These are phyloP conservation scores for Zasmidium citrigriseum DNA, from an alignment of 2,329 filamentous ascomycete genomes.

Conservation along the genomic window DNA sequence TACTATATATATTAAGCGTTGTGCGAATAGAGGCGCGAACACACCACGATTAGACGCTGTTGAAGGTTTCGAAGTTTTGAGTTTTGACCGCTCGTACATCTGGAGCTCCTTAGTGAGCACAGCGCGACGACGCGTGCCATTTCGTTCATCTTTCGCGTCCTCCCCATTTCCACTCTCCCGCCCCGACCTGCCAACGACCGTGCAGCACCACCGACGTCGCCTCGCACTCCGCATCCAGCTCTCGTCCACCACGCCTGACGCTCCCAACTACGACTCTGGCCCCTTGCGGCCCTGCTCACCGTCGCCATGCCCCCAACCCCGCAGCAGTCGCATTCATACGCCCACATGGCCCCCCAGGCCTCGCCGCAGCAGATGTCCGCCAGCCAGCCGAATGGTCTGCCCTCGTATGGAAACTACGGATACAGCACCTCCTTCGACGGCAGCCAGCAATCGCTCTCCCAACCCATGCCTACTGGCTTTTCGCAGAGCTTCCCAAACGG, in stretches of 20 bases:
- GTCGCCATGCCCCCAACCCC: conserved; percentile 33
- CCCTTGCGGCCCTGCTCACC: conserved; percentile 16
- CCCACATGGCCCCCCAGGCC: conserved; percentile 23
- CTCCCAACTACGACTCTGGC: conserved; percentile 2
- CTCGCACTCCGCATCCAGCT: background rate
- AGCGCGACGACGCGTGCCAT: no score
- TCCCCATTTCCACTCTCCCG: background rate
- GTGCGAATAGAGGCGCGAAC: no score
- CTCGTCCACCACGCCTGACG: background rate
- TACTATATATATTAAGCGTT: no score
- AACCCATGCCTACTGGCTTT: conserved; percentile 24
- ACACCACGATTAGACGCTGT: no score
- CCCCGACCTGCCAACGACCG: background rate
- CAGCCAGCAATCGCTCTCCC: conserved; percentile 22
- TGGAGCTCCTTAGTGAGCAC: no score
- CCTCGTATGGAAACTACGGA: conserved; percentile 22
- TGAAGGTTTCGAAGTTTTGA: no score
- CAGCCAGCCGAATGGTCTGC: conserved; percentile 22
- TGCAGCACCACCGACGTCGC: background rate
- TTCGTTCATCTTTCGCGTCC: background rate
- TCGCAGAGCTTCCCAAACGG: conserved; percentile 36
- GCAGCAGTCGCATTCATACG: conserved; percentile 27
- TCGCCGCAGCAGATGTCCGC: conserved; percentile 18
- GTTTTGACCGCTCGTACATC: no score
- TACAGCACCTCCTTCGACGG: conserved; percentile 34